These are phyloP conservation scores for Chrysophaeum taylorii DNA, from an alignment of 352 stramenopile species.

Conservation along the genomic window DNA sequence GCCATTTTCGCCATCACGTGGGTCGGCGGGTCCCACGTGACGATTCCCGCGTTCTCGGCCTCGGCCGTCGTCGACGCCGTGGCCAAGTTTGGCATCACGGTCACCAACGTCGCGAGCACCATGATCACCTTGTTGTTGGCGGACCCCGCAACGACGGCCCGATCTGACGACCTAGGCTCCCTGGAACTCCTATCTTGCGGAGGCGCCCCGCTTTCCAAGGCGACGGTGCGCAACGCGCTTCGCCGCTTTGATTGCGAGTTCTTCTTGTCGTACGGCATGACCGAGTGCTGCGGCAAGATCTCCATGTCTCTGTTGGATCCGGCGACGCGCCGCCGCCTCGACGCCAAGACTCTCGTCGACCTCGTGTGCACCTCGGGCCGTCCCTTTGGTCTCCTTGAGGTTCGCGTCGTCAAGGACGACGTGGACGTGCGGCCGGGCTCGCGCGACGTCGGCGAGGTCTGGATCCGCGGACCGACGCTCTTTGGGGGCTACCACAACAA, in stretches of 20 bases:
- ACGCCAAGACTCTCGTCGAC: background rate
- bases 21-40: background rate
- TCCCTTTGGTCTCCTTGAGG: background rate
- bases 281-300: constrained; percentile 14
- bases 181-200: constrained; percentile 10
- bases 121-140: background rate
- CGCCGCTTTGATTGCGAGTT: constrained; percentile 2
- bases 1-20: constrained; percentile 8
- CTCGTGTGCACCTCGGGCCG: background rate
- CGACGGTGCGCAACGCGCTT: background rate
- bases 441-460: constrained; percentile 38
- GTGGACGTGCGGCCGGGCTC: background rate
- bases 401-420: background rate
- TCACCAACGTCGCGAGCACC: background rate
- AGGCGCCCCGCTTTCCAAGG: background rate
- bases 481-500: constrained; percentile 89
- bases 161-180: background rate
- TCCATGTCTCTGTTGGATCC: background rate
- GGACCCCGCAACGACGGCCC: background rate
- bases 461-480: constrained; percentile 51
- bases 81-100: background rate
- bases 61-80: background rate
- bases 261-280: constrained; percentile 15
- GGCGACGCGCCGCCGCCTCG: background rate
- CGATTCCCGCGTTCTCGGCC: background rate